Evolutionary conservation across 1,284 basidiomycete genomes (phyloP).

Genomic region (Malassezia vespertilionis): DNA sequence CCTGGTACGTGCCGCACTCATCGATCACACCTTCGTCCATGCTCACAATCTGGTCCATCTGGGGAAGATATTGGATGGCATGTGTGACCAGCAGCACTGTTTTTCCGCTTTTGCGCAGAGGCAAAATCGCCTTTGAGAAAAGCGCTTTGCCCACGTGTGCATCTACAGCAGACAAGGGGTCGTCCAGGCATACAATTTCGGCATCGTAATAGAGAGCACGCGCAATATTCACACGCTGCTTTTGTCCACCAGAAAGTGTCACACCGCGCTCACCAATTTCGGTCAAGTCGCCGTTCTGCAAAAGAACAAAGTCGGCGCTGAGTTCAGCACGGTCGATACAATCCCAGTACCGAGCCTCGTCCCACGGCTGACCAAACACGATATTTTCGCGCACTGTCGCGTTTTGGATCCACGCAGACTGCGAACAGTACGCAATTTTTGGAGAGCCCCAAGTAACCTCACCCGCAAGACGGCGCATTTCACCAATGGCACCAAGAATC

Average conservation of each 20-base stretch:
- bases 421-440: slow-evolving; percentile 64
- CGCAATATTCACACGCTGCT: slow-evolving; percentile 62
- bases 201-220: slow-evolving; percentile 63
- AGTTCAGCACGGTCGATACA: slow-evolving; percentile 32
- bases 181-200: slow-evolving; percentile 60
- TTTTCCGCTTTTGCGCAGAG: slow-evolving; percentile 23
- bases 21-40: slow-evolving; percentile 61
- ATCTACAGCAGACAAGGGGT: slow-evolving; percentile 58
- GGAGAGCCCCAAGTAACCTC: slow-evolving; percentile 36
- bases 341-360: slow-evolving; percentile 53
- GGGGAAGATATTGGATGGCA: slow-evolving; percentile 54
- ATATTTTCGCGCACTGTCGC: slow-evolving; percentile 57
- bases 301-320: slow-evolving; percentile 57
- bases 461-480: slow-evolving; percentile 35
- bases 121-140: slow-evolving; percentile 43
- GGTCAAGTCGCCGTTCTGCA: slow-evolving; percentile 66
- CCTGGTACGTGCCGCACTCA: slow-evolving; percentile 58
- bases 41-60: slow-evolving; percentile 57
- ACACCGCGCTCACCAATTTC: slow-evolving; percentile 52
- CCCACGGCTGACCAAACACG: slow-evolving; percentile 49
- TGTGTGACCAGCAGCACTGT: slow-evolving; percentile 48
- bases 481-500: slow-evolving; percentile 39
- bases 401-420: slow-evolving; percentile 81
- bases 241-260: slow-evolving; percentile 54
- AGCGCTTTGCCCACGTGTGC: slow-evolving; percentile 47